A percentile compares a stretch with the other conserved stretches of the same genome.
Conservation (phyloP, 805 yeast genomes). For the Lipomyces sp. region DNA sequence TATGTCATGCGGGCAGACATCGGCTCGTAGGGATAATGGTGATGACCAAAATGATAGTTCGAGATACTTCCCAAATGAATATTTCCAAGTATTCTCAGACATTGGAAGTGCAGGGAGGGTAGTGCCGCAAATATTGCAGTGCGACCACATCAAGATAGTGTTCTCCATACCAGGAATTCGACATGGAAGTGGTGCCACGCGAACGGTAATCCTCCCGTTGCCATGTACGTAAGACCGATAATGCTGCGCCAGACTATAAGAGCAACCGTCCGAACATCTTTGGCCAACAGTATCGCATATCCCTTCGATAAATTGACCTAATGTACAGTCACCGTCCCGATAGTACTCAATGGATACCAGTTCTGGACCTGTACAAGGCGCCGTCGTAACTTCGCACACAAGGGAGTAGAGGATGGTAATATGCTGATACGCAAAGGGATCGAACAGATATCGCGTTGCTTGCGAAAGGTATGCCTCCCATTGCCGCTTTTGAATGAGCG, state of each 20-base stretch:
- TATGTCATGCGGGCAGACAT: slow-evolving; percentile 78
- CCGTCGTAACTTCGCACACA: slow-evolving; percentile 80
- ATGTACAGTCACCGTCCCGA: slow-evolving; percentile 85
- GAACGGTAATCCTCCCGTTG: slow-evolving; percentile 75
- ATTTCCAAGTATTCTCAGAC: slow-evolving; percentile 86
- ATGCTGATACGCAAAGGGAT: slow-evolving; percentile 75
- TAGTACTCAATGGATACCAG: slow-evolving; percentile 83
- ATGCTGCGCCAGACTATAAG: slow-evolving; percentile 70
- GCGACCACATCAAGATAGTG: slow-evolving; percentile 87
- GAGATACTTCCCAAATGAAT: slow-evolving; percentile 89
- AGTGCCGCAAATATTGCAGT: slow-evolving; percentile 76
- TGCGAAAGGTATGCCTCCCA: slow-evolving; percentile 69
- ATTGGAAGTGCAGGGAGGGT: slow-evolving; percentile 78
- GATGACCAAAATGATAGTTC: slow-evolving; percentile 83
- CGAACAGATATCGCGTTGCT: slow-evolving; percentile 59
- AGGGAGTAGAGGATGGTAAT: slow-evolving; percentile 78
- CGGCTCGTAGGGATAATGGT: slow-evolving; percentile 59
- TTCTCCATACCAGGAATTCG: slow-evolving; percentile 64
- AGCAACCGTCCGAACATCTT: slow-evolving; percentile 82
- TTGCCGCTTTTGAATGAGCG: slow-evolving; percentile 53
- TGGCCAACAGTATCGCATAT: slow-evolving; percentile 68
- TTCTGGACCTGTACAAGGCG: slow-evolving; percentile 93
- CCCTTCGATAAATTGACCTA: slow-evolving; percentile 88
- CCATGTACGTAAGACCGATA: slow-evolving; percentile 89
- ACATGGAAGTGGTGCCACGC: slow-evolving; percentile 65